These are phyloP conservation scores for Aspergillus udagawae DNA, from an alignment of 2,329 filamentous ascomycete genomes.

Conservation along the genomic window DNA sequence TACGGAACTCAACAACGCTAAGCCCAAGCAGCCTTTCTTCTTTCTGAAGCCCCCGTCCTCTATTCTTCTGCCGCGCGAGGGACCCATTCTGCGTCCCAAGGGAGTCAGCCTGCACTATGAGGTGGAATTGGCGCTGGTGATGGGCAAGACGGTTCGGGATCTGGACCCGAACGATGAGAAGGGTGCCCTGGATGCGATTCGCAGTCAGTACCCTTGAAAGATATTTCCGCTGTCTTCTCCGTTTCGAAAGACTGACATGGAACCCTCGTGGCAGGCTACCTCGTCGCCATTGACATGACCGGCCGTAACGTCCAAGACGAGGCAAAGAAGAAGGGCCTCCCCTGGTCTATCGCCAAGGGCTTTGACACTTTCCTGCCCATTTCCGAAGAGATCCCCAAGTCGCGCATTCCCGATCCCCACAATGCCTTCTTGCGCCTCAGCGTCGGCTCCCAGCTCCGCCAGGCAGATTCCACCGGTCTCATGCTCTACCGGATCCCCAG, in stretches of 20 bases:
- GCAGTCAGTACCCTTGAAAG: slow-evolving; percentile 50
- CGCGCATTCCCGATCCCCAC: slow-evolving; percentile 78
- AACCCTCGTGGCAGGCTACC: slow-evolving; percentile 58
- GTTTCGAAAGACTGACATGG: too few species aligned
- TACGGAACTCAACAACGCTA: slow-evolving; percentile 79
- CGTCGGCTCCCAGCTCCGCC: slow-evolving; percentile 74
- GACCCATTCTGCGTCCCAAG: slow-evolving; percentile 74
- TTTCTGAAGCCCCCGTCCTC: slow-evolving; percentile 93
- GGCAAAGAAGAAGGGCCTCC: slow-evolving; percentile 93
- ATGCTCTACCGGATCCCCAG: slow-evolving; percentile 92
- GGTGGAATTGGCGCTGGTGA: slow-evolving; percentile 85
- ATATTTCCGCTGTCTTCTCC: too few species aligned
- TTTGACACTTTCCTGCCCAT: slow-evolving; percentile 97
- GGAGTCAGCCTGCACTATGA: slow-evolving; percentile 91
- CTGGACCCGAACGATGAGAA: slow-evolving; percentile 68
- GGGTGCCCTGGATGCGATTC: slow-evolving; percentile 76
- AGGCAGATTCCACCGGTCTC: slow-evolving; percentile 83
- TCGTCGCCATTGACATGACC: slow-evolving; percentile 94
- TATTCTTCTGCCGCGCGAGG: slow-evolving; percentile 72
- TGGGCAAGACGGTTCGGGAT: slow-evolving; percentile 76
- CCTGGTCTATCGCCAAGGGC: slow-evolving; percentile 94
- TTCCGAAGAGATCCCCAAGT: slow-evolving; percentile 74
- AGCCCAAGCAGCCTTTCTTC: slow-evolving; percentile 96
- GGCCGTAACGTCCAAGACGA: slow-evolving; percentile 93
- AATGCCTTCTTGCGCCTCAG: slow-evolving; percentile 79